Conservation (phyloP, 352 stramenopile genomes). For the Plasmopara halstedii region DNA sequence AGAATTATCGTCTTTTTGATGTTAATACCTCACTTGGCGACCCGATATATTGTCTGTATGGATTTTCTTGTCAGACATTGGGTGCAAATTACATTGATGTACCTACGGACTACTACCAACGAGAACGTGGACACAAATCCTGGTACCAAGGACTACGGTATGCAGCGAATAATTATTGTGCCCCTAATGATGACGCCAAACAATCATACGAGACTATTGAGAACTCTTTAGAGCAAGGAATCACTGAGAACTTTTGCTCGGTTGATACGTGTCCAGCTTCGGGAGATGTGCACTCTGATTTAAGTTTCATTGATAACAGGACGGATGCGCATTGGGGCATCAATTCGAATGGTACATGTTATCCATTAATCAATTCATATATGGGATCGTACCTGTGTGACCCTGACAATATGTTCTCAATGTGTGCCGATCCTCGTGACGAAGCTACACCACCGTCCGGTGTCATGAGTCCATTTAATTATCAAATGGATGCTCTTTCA, state of each 20-base stretch:
- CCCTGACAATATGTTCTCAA: conserved; percentile 33
- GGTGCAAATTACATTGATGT: conserved; percentile 44
- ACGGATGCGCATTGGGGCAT: conserved; percentile 37
- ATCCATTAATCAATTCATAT: conserved; percentile 53
- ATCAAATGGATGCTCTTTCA: conserved; percentile 79
- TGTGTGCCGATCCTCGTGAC: conserved; percentile 1
- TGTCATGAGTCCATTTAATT: conserved; percentile 53
- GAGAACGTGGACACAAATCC: conserved; percentile 28
- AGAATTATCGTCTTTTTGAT: background rate
- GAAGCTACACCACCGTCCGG: conserved; percentile 21
- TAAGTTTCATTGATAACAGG: conserved; percentile 32
- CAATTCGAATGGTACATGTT: conserved; percentile 61
- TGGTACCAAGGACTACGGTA: conserved; percentile 50
- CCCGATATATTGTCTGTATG: background rate
- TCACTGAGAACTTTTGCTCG: conserved; percentile 33
- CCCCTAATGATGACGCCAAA: conserved; percentile 3
- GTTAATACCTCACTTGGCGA: background rate
- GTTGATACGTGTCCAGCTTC: conserved; percentile 31
- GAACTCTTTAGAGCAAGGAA: conserved; percentile 21
- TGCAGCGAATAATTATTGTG: conserved; percentile 41
- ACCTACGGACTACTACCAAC: conserved; percentile 28
- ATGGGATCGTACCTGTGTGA: conserved; percentile 50
- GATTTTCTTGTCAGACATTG: background rate
- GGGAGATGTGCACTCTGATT: conserved; percentile 27
- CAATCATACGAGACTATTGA: conserved; percentile 21